phyloP scores from a whole-genome alignment of 352 stramenopile species.

The Albugo laibachii region DNA sequence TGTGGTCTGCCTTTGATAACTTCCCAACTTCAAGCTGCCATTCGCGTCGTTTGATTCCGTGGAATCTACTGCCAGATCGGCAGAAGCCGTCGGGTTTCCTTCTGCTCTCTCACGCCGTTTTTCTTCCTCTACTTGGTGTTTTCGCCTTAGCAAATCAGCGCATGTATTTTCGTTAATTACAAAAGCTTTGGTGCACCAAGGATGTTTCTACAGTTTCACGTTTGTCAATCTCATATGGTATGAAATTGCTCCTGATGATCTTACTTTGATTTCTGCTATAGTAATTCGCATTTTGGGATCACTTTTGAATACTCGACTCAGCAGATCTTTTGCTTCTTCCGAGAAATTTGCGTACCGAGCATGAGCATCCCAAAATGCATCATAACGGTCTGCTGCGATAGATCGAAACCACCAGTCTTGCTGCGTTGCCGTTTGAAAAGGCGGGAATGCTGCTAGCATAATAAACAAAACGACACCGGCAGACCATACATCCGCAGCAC shows the following conservation, averaged over 20 bases:
- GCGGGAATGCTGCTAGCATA: constrained; percentile 82
- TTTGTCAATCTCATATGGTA: background rate
- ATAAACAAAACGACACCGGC: constrained; percentile 87
- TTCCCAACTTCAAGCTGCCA: background rate
- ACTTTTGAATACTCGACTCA: constrained; percentile 50
- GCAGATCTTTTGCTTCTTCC: constrained; percentile 37
- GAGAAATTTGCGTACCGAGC: constrained; percentile 52
- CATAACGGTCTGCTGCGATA: constrained; percentile 43
- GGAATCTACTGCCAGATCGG: constrained; percentile 14
- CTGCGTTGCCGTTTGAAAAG: constrained; percentile 76
- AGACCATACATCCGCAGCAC: constrained; percentile 81
- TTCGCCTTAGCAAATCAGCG: constrained; percentile 31
- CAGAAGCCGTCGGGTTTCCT: constrained; percentile 28
- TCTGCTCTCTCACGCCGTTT: constrained; percentile 44
- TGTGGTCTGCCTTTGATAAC: background rate
- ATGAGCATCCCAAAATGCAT: constrained; percentile 65
- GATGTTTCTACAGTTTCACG: constrained; percentile 16
- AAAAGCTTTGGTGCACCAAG: constrained; percentile 34
- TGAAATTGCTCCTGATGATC: background rate
- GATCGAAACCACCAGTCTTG: constrained; percentile 84
- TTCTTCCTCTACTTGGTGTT: constrained; percentile 43
- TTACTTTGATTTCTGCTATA: constrained; percentile 51
- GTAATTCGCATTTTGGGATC: constrained; percentile 56
- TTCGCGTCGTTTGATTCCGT: background rate
- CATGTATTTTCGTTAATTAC: constrained; percentile 21